phyloP scores from a whole-genome alignment of 2,329 filamentous ascomycete species.

The Zymoseptoria crescenta region DNA sequence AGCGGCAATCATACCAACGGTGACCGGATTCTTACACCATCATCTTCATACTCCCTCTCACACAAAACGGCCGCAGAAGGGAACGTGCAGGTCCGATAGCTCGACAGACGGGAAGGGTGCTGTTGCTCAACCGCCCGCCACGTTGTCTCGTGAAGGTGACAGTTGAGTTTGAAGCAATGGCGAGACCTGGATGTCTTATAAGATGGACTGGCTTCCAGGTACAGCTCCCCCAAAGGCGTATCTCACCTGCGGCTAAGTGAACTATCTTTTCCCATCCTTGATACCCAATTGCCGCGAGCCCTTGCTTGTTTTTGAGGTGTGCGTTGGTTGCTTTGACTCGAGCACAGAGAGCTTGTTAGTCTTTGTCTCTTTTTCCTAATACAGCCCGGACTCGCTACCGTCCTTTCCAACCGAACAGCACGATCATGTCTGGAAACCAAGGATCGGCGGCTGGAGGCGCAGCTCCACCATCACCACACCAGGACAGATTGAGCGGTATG shows the following conservation, averaged over 20 bases:
- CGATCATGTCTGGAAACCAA: slow-evolving; percentile 15
- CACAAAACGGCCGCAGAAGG: not conserved
- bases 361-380: slow-evolving; percentile 10
- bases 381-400: slow-evolving; percentile 5
- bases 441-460: slow-evolving; percentile 8
- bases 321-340: slow-evolving; percentile 10
- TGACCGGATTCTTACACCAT: not conserved
- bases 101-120: slow-evolving; percentile 12
- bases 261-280: slow-evolving; percentile 14
- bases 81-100: slow-evolving; percentile 3
- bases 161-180: slow-evolving; percentile 11
- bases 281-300: slow-evolving; percentile 21
- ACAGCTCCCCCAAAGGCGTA: slow-evolving; percentile 14
- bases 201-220: slow-evolving; percentile 9
- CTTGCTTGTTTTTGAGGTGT: slow-evolving; percentile 17
- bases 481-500: slow-evolving; percentile 29
- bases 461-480: slow-evolving; percentile 20
- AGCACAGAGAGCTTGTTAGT: slow-evolving; percentile 13
- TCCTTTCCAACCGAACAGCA: not conserved
- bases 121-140: slow-evolving; percentile 13
- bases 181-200: slow-evolving; percentile 11
- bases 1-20: slow-evolving; percentile 10
- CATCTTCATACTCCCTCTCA: not conserved
- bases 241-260: slow-evolving; percentile 25
- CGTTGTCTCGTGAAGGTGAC: slow-evolving; percentile 6